Conservation (phyloP, 495 filamentous ascomycete species). For the Xylaria curta region DNA sequence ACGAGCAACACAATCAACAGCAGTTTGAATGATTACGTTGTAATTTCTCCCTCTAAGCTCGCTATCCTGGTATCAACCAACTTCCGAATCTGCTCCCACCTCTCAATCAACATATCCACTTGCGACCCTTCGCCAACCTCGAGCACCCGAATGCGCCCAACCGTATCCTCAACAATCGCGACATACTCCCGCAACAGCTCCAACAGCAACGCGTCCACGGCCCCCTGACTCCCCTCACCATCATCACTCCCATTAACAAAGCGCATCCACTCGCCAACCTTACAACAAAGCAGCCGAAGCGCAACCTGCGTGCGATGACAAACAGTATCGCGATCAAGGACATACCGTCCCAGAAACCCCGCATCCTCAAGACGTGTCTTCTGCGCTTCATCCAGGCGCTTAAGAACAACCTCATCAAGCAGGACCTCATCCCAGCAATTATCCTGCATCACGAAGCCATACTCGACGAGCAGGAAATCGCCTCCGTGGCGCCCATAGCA, state of each 20-base stretch:
- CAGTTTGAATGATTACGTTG: background rate
- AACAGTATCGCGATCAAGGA: slow-evolving; percentile 63
- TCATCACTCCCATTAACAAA: slow-evolving; percentile 48
- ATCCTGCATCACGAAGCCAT: slow-evolving; percentile 75
- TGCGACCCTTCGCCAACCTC: slow-evolving; percentile 37
- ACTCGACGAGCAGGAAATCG: slow-evolving; percentile 83
- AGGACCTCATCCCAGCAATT: slow-evolving; percentile 71
- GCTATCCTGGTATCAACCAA: slow-evolving; percentile 43
- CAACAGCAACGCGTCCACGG: slow-evolving; percentile 41
- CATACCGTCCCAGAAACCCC: slow-evolving; percentile 74
- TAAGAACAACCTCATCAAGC: slow-evolving; percentile 72
- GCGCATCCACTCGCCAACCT: slow-evolving; percentile 43
- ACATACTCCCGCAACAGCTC: slow-evolving; percentile 32
- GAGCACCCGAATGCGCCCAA: slow-evolving; percentile 46
- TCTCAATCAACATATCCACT: slow-evolving; percentile 46
- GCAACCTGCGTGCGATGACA: slow-evolving; percentile 79
- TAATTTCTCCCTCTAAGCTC: slow-evolving; percentile 27
- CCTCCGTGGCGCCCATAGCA: slow-evolving; percentile 82
- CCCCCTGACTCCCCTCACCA: slow-evolving; percentile 41
- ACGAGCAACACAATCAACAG: background rate
- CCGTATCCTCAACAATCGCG: slow-evolving; percentile 43
- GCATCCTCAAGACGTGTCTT: slow-evolving; percentile 59
- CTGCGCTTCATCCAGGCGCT: slow-evolving; percentile 52
- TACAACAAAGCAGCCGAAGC: slow-evolving; percentile 55
- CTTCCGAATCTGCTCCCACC: slow-evolving; percentile 60